These are phyloP conservation scores for Alternaria gaisen DNA, from an alignment of 2,329 filamentous ascomycete genomes.

Conservation along the genomic window DNA sequence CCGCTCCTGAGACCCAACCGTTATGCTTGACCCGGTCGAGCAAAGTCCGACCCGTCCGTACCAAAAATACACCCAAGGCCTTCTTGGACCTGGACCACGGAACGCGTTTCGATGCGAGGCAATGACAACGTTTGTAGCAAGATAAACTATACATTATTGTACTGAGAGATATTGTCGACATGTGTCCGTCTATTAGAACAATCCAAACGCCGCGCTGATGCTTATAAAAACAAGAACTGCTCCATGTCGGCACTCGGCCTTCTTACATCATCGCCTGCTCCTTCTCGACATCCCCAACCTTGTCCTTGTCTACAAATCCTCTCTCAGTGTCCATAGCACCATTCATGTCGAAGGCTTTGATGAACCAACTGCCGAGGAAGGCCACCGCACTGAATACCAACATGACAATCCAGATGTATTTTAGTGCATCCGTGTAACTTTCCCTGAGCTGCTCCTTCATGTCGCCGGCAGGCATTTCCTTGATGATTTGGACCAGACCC, in stretches of 20 bases:
- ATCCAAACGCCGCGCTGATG: conserved; percentile 12
- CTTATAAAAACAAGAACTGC: conserved; percentile 3
- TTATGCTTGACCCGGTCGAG: conserved; percentile 12
- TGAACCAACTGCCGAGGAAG: conserved; percentile 62
- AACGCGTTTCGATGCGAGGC: not conserved
- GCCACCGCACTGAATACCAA: conserved; percentile 62
- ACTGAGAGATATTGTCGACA: not conserved
- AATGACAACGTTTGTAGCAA: not conserved
- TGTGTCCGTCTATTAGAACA: not conserved
- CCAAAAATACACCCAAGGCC: conserved; percentile 13
- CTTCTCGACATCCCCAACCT: conserved; percentile 32
- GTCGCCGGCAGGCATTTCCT: conserved; percentile 59
- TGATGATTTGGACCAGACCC: conserved; percentile 67
- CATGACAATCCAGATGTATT: conserved; percentile 66
- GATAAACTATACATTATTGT: not conserved
- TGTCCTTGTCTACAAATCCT: conserved; percentile 55
- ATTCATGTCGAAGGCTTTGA: conserved; percentile 59
- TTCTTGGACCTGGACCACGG: not conserved
- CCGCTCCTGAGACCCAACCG: conserved; percentile 21
- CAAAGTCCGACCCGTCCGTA: conserved; percentile 7
- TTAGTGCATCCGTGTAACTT: conserved; percentile 64
- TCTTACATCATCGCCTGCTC: conserved; percentile 9
- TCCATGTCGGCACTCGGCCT: not conserved
- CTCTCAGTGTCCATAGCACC: conserved; percentile 59
- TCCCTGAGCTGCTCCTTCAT: conserved; percentile 54